Base-by-base conservation (phyloP, 805 yeast genomes). In the Komagataella pseudopastoris region DNA sequence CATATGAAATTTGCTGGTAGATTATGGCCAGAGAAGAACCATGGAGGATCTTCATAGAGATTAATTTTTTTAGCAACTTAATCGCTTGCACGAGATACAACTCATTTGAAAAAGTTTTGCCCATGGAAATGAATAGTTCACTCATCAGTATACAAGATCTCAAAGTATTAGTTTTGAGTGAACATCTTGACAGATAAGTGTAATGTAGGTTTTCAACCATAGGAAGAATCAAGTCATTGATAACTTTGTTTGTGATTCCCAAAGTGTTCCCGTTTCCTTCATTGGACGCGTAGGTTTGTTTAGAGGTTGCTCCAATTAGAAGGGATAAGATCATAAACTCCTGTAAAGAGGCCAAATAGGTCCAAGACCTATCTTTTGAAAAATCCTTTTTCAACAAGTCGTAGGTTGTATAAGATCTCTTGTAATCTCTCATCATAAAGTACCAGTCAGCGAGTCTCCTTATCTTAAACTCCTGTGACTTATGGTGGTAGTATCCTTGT, bases 381-480 rank as follows among this genome's bases (percentile, higher is more conserved):
- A 83, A 83, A 62, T 90, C 96, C 59, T 85, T 83, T 54, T 83
- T 83, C 44, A 88, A 73, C 50, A 87, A 63, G 54, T 91, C 98
- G 63, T 91, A 91, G 1, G 88, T 85, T 1, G 85, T 71, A 60
- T 85, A 83, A 2, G 97, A 93, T 53, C 79, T 81, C 62, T 83
- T 82, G 71, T 85, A 91, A 68, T 93, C 96, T 44, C 89, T 77
- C n/a, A 90, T 67, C 81, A 93, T 87, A 59, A 91, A 80, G 6
- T 89, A 81, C 88, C 95, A 88, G 63, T 93, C 99, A 0, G 95
- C 98, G 23, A 91, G 69, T 60, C 85, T 84, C 50, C 98, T 71
- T 23, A 89, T 72, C 46, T 78, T 72, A 61, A 87, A 85, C 58
- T 88, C 96, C 1, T 82, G 75, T 0, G 88, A 71, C 2, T 76